phyloP scores from a whole-genome alignment of 352 stramenopile species.

The Phytophthora pini region DNA sequence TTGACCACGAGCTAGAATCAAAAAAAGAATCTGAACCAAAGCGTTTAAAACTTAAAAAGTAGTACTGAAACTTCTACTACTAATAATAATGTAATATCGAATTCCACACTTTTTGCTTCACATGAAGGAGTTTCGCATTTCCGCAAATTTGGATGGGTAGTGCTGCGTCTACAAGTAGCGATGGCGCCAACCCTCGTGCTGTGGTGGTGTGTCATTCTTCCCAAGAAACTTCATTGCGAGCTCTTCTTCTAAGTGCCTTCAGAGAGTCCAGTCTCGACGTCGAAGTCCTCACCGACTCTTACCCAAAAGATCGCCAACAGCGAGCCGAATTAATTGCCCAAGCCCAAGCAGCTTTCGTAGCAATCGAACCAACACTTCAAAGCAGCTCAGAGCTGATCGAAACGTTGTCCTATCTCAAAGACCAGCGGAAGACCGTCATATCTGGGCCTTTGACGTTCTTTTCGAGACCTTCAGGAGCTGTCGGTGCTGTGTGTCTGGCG shows the following conservation, averaged over 20 bases:
- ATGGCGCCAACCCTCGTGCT: conserved; percentile 11
- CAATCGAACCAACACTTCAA: conserved; percentile 49
- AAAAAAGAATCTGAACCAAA: too few relatives aligned
- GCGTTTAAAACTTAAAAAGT: too few relatives aligned
- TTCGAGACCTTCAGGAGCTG: conserved; percentile 46
- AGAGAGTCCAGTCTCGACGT: conserved; percentile 17
- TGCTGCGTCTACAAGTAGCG: conserved; percentile 20
- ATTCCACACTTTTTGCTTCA: too few relatives aligned
- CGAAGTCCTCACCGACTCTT: conserved; percentile 47
- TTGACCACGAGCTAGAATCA: too few relatives aligned
- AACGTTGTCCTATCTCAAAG: conserved; percentile 62
- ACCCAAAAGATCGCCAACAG: conserved; percentile 40
- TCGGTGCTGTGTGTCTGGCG: conserved; percentile 55
- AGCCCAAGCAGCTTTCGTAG: conserved; percentile 44
- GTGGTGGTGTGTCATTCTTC: conserved; percentile 30
- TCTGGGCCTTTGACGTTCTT: conserved; percentile 49
- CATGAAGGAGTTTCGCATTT: background rate
- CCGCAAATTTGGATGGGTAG: conserved; percentile 13
- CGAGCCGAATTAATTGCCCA: conserved; percentile 36
- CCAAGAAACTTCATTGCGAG: conserved; percentile 14
- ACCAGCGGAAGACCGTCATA: conserved; percentile 45
- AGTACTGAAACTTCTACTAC: too few relatives aligned
- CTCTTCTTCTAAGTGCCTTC: conserved; percentile 3
- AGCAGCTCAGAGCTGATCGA: conserved; percentile 40
- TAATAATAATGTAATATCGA: too few relatives aligned